phyloP scores from a whole-genome alignment of 2,329 filamentous ascomycete species.

The Trichoderma cornu-damae region DNA sequence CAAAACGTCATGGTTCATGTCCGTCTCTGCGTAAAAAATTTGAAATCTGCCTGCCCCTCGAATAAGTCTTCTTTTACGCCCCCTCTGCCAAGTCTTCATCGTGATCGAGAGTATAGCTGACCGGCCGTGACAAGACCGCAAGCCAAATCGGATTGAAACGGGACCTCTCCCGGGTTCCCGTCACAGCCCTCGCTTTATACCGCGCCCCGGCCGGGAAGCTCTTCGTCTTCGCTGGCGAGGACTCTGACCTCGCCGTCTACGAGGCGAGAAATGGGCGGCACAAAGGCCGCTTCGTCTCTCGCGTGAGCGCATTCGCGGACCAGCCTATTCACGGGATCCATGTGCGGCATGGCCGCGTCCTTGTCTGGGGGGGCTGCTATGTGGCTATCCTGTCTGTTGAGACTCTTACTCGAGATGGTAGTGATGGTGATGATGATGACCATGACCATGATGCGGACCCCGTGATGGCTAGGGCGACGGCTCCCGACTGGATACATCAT shows the following conservation, averaged over 20 bases:
- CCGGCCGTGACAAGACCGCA: background rate
- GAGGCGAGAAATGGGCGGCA: constrained; percentile 31
- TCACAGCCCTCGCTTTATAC: constrained; percentile 57
- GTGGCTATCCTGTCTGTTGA: constrained; percentile 40
- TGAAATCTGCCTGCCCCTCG: constrained; percentile 12
- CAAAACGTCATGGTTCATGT: constrained; percentile 8
- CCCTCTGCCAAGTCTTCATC: background rate
- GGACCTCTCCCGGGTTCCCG: constrained; percentile 46
- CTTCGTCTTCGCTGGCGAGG: constrained; percentile 56
- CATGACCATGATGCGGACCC: constrained; percentile 1
- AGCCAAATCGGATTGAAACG: constrained; percentile 25
- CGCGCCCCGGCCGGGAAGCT: constrained; percentile 27
- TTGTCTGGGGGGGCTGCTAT: constrained; percentile 67
- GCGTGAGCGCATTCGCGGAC: constrained; percentile 54
- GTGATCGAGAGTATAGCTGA: background rate
- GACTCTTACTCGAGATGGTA: constrained; percentile 19
- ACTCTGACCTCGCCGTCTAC: constrained; percentile 53
- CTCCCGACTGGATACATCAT: constrained; percentile 75
- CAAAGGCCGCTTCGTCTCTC: constrained; percentile 35
- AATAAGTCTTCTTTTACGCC: too few relatives aligned
- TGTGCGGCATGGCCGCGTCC: constrained; percentile 35
- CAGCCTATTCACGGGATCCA: constrained; percentile 71
- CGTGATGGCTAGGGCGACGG: constrained; percentile 37
- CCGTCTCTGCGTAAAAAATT: background rate
- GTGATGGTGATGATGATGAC: background rate